Base-by-base conservation (phyloP, 768 basidiomycete genomes). In the Boletus rubropictus region DNA sequence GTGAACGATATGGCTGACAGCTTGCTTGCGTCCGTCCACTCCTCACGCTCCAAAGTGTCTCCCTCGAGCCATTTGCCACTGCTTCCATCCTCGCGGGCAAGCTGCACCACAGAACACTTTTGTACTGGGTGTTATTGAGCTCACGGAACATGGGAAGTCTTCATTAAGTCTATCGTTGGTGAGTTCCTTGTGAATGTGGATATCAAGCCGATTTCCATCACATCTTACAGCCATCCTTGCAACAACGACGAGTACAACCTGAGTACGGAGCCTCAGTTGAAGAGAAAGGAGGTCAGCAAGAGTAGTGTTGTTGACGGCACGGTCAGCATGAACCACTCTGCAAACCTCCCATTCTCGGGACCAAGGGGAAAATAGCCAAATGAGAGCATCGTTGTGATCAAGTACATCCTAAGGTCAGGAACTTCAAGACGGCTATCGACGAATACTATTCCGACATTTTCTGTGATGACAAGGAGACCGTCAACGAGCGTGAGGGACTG, bases 111-210 rank as follows among this genome's bases (percentile, higher is more conserved):
- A 98, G 78, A 99, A 99, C 79, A 96, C 95, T 4, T 97, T 97
- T 58, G 93, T 99, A 21, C 95, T 95, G 0, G 95, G 95, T 53
- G 84, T 86, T 58, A 87, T 99, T 61, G 80, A 82, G 56, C 87
- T 99, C 55, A 91, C 95, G 34, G 95, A 97, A 74, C 78, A 82
- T 52, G 71, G 86, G 58, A 74, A 83, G 60, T 84, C 89, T 7
- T 98, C n/a, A n/a, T n/a, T n/a, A n/a, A n/a, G n/a, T n/a, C n/a
- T n/a, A n/a, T 97, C 77, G 96, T 99, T 58, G 95, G 90, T 38
- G 95, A 99, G 75, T 98, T 96, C 81, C 81, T 98, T 56, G 95
- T 97, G 65, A 96, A 96, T 65, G 93, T 94, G 2, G 94, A 94
- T 50, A 97, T 97, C 77, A 96, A 96, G 74, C 94, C 94, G 21